A percentile compares a stretch with the other conserved stretches of the same genome.
Evolutionary conservation across 768 basidiomycete genomes (phyloP).

Genomic region (Infundibulicybe gibba): DNA sequence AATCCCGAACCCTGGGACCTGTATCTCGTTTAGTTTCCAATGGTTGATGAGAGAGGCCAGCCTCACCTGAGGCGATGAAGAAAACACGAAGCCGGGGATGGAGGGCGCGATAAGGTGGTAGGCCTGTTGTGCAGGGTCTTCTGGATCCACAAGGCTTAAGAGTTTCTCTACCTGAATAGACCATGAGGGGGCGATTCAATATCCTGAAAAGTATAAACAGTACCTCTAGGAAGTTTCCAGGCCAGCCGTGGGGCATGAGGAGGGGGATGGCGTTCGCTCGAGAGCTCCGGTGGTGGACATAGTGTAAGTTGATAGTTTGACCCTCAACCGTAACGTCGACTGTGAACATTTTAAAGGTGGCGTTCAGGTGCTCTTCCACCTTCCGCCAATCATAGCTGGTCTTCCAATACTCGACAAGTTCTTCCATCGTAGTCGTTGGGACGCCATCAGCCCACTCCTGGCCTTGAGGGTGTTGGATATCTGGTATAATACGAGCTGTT

Average conservation of each 20-base stretch:
- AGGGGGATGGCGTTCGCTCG: constrained; percentile 41
- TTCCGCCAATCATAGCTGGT: constrained; percentile 46
- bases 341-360: constrained; percentile 46
- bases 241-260: constrained; percentile 56
- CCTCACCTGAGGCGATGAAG: constrained; percentile 23
- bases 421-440: constrained; percentile 35
- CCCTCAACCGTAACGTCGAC: constrained; percentile 43
- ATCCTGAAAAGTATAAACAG: background rate
- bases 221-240: constrained; percentile 33
- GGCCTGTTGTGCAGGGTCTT: constrained; percentile 22
- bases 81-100: constrained; percentile 29
- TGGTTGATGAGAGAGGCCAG: background rate
- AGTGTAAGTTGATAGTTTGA: constrained; percentile 46
- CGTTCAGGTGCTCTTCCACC: constrained; percentile 43
- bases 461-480: constrained; percentile 38
- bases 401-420: constrained; percentile 43
- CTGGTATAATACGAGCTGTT: constrained; percentile 36
- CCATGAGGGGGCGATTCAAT: no score
- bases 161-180: constrained; percentile 20
- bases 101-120: constrained; percentile 29
- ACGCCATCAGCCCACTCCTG: constrained; percentile 46
- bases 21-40: constrained; percentile 9
- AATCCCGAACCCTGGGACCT: constrained; percentile 8
- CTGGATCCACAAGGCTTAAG: constrained; percentile 17
- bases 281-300: constrained; percentile 44